These are phyloP conservation scores for Coriolopsis trogii DNA, from an alignment of 1,284 basidiomycete species.

Conservation along the genomic window DNA sequence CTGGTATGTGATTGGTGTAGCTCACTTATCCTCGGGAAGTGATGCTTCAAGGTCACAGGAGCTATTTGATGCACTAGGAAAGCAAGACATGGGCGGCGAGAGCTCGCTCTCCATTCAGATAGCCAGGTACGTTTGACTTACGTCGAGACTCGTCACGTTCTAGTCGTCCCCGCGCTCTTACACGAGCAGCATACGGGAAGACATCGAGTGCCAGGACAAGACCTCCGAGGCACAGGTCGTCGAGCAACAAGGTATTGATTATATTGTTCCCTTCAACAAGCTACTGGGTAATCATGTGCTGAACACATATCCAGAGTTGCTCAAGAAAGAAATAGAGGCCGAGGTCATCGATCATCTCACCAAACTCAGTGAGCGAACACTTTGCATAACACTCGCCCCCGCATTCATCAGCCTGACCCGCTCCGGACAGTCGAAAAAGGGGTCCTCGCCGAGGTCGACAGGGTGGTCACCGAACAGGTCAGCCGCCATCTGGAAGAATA, in stretches of 20 bases:
- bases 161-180: background rate
- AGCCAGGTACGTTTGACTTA: background rate
- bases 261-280: background rate
- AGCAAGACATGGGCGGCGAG: background rate
- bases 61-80: background rate
- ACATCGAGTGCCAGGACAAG: too few relatives aligned
- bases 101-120: background rate
- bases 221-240: too few relatives aligned
- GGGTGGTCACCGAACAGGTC: conserved; percentile 46
- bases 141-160: background rate
- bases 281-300: background rate
- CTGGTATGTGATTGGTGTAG: background rate
- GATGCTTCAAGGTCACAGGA: background rate
- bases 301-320: conserved; percentile 38
- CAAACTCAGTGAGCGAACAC: conserved; percentile 39
- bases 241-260: conserved; percentile 41
- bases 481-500: too few relatives aligned
- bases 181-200: conserved; percentile 15
- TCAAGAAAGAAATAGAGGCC: conserved; percentile 46
- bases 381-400: background rate
- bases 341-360: conserved; percentile 48
- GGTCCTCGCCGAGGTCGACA: conserved; percentile 47
- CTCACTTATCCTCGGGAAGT: background rate
- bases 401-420: background rate
- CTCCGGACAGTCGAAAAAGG: conserved; percentile 43